Conservation (phyloP, 148 eudicot species). For the Amaranthus cruentus region DNA sequence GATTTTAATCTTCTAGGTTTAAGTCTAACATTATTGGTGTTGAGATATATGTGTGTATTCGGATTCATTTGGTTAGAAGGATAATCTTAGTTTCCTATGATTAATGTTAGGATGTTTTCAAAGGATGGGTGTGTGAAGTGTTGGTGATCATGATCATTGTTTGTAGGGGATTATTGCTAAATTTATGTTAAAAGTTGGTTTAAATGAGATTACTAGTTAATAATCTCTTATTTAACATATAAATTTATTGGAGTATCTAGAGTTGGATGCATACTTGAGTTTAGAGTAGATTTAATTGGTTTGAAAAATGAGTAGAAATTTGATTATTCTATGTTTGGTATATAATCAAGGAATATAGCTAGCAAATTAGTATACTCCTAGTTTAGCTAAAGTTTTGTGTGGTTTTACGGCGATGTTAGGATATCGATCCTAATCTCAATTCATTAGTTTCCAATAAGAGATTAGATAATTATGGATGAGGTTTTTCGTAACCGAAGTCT, state of each 20-base stretch:
- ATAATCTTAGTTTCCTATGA: too few relatives aligned
- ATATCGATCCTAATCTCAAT: background rate
- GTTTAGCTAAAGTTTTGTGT: background rate
- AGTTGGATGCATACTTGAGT: background rate
- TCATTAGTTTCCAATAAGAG: background rate
- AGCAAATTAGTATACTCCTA: background rate
- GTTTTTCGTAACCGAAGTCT: background rate
- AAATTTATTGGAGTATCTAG: too few relatives aligned
- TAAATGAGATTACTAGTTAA: too few relatives aligned
- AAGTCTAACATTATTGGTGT: background rate
- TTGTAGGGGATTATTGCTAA: too few relatives aligned
- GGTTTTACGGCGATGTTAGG: background rate
- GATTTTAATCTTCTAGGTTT: background rate
- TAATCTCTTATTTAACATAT: too few relatives aligned
- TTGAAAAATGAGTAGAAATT: too few relatives aligned
- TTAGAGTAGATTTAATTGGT: background rate
- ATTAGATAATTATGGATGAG: background rate
- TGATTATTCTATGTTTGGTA: background rate
- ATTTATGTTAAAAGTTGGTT: too few relatives aligned
- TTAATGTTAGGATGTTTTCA: too few relatives aligned
- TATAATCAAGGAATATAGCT: background rate
- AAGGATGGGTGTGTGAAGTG: too few relatives aligned
- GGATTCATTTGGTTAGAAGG: too few relatives aligned
- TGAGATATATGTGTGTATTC: background rate
- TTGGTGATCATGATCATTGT: too few relatives aligned